Conservation (phyloP, 2,329 filamentous ascomycete genomes). For the Colletotrichum cordylinicola region DNA sequence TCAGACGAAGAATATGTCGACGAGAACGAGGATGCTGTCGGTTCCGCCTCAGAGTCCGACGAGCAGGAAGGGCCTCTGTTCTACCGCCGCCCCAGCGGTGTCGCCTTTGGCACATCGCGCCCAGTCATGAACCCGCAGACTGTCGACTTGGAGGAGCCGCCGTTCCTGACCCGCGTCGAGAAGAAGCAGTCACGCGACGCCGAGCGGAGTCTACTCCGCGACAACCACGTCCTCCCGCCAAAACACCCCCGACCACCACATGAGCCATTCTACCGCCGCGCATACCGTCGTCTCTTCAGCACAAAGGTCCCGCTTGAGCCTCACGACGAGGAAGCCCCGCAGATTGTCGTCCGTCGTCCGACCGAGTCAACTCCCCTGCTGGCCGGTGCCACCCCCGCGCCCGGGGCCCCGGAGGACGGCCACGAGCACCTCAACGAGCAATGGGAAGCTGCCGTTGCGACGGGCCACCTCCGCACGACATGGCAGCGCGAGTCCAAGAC, state of each 20-base stretch:
- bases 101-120: conserved; percentile 74
- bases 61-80: conserved; percentile 50
- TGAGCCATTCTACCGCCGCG: conserved; percentile 37
- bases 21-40: conserved; percentile 33
- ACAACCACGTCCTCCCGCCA: conserved; percentile 70
- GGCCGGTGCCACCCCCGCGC: background rate
- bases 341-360: conserved; percentile 37
- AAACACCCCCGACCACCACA: conserved; percentile 51
- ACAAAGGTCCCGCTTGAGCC: conserved; percentile 52
- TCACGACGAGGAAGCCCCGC: conserved; percentile 44
- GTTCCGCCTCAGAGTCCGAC: conserved; percentile 36
- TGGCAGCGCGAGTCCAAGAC: conserved; percentile 92
- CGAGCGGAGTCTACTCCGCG: conserved; percentile 65
- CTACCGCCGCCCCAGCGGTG: conserved; percentile 80
- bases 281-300: conserved; percentile 60
- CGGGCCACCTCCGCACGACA: conserved; percentile 84
- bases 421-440: conserved; percentile 69
- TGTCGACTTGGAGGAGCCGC: conserved; percentile 39
- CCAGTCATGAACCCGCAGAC: conserved; percentile 69
- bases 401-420: conserved; percentile 28
- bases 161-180: conserved; percentile 59
- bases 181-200: conserved; percentile 61
- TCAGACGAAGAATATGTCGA: conserved; percentile 50
- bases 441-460: conserved; percentile 85
- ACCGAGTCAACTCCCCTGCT: conserved; percentile 49